These are phyloP conservation scores for Plantago elongata DNA, from an alignment of 257 asterid genomes.

Conservation along the genomic window DNA sequence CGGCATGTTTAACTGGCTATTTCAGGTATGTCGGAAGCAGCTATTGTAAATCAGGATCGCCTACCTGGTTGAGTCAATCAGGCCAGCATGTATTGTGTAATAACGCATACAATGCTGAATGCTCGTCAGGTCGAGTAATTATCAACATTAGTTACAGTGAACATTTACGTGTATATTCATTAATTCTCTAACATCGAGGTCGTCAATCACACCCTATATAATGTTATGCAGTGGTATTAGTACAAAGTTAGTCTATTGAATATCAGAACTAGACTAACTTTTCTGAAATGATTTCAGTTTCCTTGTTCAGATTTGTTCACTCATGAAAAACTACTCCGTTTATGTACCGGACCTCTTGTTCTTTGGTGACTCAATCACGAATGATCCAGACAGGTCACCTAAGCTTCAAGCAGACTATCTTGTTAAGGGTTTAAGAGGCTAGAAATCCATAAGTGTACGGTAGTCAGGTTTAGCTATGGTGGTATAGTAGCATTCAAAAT, in stretches of 20 bases:
- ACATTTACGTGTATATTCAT: too few relatives aligned
- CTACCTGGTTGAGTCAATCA: too few relatives aligned
- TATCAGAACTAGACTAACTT: too few relatives aligned
- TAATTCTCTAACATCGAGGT: too few relatives aligned
- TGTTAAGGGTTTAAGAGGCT: conserved; percentile 51
- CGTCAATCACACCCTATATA: background rate
- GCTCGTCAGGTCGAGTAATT: too few relatives aligned
- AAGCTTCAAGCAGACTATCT: conserved; percentile 70
- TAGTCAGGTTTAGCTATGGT: conserved; percentile 89
- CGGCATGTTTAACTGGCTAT: conserved; percentile 84
- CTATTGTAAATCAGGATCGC: too few relatives aligned
- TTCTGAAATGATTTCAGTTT: conserved; percentile 14
- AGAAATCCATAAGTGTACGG: conserved; percentile 58
- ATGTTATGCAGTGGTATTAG: too few relatives aligned
- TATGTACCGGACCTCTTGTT: conserved; percentile 84
- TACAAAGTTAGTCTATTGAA: too few relatives aligned
- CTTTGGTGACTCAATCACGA: conserved; percentile 75
- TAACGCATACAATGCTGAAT: too few relatives aligned
- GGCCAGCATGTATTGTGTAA: background rate
- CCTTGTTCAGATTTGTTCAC: conserved; percentile 47
- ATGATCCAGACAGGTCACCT: conserved; percentile 63
- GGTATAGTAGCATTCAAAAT: conserved; percentile 95
- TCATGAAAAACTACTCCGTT: conserved; percentile 61
- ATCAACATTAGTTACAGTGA: too few relatives aligned
- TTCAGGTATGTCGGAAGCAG: conserved; percentile 35